Evolutionary conservation across 805 yeast genomes (phyloP), one percentile per base, ranked within the genome.

Genomic region (Kregervanrija pseudodelftensis): DNA sequence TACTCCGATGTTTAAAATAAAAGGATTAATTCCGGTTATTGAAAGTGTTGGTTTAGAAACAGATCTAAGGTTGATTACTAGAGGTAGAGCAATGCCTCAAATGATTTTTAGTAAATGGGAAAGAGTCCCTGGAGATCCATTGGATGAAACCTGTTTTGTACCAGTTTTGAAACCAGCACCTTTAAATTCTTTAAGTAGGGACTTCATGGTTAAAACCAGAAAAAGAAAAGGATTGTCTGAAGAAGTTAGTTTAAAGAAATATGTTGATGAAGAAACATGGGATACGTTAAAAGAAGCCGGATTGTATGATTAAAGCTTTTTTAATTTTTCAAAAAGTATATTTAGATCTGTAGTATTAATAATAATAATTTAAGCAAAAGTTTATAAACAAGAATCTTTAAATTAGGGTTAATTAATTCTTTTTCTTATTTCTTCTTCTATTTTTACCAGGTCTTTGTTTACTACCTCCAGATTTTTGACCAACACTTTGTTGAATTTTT

Each of bases 41-140:
- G 99, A 93, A 51, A 83, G 96, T 2, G 68, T 83, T 43, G 99
- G 98, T 0, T 70, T 93, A 39, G 96, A 87, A 57, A 79, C 95
- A 0, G 99, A 93, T 60, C 65, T 93, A 31, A 65, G 96, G 49
- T 62, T 87, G 11, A 75, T 80, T 11, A 80, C 95, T 0, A 80
- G 79, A 49, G 96, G 96, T 4, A 82, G 77, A 54, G 90, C 93
- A 0, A 72, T 78, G 70, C 77, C 88, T 39, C 77, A 77, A 39
- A 59, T 83, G 49, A 74, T 73, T 40, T 87, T 86, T 61, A 72
- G 73, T 45, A 73, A 72, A 45, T 93, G 96, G 95, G 73, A 76
- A 15, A 62, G 69, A 3, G 95, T 86, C 1, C 95, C 96, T 2
- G 99, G 99, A 0, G 88, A 91, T 65, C 98, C 97, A 8, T 57